phyloP scores from a whole-genome alignment of 75 land plant species.

The Picea glauca region DNA sequence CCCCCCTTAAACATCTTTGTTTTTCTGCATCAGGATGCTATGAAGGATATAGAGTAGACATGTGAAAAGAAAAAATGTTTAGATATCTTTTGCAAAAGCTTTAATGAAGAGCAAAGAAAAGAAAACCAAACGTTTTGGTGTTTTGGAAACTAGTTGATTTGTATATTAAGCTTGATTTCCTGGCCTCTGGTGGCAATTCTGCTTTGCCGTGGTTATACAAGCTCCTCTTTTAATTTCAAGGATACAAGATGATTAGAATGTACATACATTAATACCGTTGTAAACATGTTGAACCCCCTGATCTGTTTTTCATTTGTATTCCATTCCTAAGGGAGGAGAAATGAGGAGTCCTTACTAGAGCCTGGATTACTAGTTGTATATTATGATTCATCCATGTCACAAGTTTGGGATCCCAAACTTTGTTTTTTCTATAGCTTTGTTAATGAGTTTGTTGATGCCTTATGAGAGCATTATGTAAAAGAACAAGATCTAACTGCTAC shows the following conservation, averaged over 20 bases:
- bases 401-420: not conserved
- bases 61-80: not conserved
- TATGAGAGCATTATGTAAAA: not conserved
- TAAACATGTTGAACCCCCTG: not conserved
- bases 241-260: not conserved
- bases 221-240: not conserved
- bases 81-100: constrained; percentile 1
- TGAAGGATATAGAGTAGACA: constrained; percentile 7
- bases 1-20: not conserved
- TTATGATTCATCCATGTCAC: not conserved
- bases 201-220: not conserved
- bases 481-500: not conserved
- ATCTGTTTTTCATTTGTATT: not conserved
- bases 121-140: not conserved
- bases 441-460: not conserved
- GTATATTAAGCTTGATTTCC: constrained; percentile 9
- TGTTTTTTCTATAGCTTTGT: not conserved
- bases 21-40: constrained; percentile 6
- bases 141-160: not conserved
- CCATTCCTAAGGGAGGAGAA: not conserved
- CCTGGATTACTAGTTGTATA: constrained; percentile 4
- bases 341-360: not conserved
- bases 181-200: not conserved
- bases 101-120: not conserved
- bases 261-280: not conserved